Evolutionary conservation across 192 early-diverging fungal species (phyloP), one percentile per base, ranked within the genome.

Genomic region (Lunasporangiospora selenospora): DNA sequence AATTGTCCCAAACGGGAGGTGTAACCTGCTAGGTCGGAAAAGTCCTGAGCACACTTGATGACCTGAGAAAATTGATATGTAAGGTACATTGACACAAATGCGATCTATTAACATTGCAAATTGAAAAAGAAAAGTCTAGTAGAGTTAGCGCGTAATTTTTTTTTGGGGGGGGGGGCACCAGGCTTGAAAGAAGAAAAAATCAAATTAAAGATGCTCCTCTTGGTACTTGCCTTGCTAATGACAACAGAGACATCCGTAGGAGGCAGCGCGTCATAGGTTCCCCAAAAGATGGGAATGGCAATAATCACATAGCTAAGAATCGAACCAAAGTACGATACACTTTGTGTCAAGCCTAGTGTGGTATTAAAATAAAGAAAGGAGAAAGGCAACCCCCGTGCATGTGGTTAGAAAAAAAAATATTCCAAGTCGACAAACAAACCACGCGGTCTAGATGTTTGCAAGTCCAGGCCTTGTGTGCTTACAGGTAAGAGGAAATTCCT

Each of bases 21-120:
- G 50, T 93, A 95, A 6, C 95, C 94, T 21, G 91, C 89, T 21
- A 95, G 58, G 47, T 94, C 88, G 0, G 93, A 88, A 55, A 93
- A 60, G 58, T 80, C 82, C 34, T 83, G 81, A 2, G 88, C 75
- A 63, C 90, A 86, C 43, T 90, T 79, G 37, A 93, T 88, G 24
- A 95, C 79, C 6, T 65, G 53, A 0, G 88, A 87, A 65, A 95
- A 95, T 27, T 81, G 87, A 66, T 82, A 93, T 18, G 91, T 89
- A 24, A 97, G 77, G 45, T 95, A 97, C 76, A 97, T 81, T 29
- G 90, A 91, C 24, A 95, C 79, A 71, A 95, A 97, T 1, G 92
- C 81, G 38, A 87, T 90, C 77, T 85, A 41, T 24, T 15, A 57
- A n/a, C n/a, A n/a, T n/a, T n/a, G n/a, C n/a, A n/a, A n/a, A 7